Evolutionary conservation across 164 flowering plant species (phyloP).

Genomic region (Warburgia ugandensis): DNA sequence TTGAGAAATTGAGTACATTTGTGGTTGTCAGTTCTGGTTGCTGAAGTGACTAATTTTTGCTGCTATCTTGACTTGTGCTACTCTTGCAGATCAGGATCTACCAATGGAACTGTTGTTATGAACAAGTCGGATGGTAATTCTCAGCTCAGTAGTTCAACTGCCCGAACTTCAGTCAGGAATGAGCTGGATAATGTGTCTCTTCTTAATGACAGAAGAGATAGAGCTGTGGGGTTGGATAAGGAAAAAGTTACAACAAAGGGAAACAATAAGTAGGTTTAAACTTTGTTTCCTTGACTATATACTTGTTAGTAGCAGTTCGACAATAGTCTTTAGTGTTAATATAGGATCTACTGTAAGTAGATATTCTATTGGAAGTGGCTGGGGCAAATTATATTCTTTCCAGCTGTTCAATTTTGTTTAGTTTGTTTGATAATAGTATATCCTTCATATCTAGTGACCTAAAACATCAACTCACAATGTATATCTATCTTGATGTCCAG

Average conservation of each 20-base stretch:
- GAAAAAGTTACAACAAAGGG: slow-evolving; percentile 39
- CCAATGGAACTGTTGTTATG: slow-evolving; percentile 26
- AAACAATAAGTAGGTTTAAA: slow-evolving; percentile 19
- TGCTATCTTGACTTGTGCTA: not conserved
- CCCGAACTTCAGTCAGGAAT: slow-evolving; percentile 32
- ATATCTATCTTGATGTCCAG: slow-evolving; percentile 21
- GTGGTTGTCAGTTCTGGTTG: too few species aligned
- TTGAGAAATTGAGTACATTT: too few species aligned
- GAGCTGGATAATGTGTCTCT: slow-evolving; percentile 44
- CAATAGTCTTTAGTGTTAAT: too few species aligned
- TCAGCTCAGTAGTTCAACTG: slow-evolving; percentile 28
- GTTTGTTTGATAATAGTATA: too few species aligned
- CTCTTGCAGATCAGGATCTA: slow-evolving; percentile 48
- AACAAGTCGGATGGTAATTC: slow-evolving; percentile 46
- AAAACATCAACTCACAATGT: too few species aligned
- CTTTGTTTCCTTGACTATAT: not conserved
- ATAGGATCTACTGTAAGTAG: too few species aligned
- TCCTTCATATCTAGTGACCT: too few species aligned
- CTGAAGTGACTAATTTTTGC: slow-evolving; percentile 3
- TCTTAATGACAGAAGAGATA: slow-evolving; percentile 33
- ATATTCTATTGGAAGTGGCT: too few species aligned
- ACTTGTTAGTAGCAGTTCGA: too few species aligned
- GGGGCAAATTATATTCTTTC: too few species aligned
- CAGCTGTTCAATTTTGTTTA: too few species aligned
- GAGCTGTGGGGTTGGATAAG: slow-evolving; percentile 30